These are phyloP conservation scores for Cadophora sp. DNA, from an alignment of 2,329 filamentous ascomycete genomes.

Conservation along the genomic window DNA sequence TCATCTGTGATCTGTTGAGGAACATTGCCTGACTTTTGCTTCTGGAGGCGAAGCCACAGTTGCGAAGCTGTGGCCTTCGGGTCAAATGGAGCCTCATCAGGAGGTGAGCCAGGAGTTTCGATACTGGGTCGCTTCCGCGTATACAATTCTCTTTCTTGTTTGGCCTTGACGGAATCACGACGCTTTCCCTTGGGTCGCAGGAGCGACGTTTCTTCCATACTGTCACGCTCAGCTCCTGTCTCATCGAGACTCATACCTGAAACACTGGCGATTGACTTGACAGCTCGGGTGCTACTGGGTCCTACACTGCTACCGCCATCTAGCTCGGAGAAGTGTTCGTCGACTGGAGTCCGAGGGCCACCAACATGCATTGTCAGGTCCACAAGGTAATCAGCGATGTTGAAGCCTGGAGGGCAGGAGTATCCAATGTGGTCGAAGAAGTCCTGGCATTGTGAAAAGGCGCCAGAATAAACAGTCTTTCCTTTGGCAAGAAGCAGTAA, in stretches of 20 bases:
- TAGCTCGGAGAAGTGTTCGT: slow-evolving; percentile 63
- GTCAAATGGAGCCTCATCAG: slow-evolving; percentile 58
- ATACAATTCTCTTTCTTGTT: slow-evolving; percentile 89
- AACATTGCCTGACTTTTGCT: slow-evolving; percentile 56
- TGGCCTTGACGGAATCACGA: slow-evolving; percentile 80
- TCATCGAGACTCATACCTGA: slow-evolving; percentile 78
- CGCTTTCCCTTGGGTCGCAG: slow-evolving; percentile 73
- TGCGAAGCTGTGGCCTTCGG: slow-evolving; percentile 55
- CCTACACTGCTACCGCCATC: slow-evolving; percentile 73
- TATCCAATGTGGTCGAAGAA: slow-evolving; percentile 96
- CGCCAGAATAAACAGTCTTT: slow-evolving; percentile 90
- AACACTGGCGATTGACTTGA: slow-evolving; percentile 89
- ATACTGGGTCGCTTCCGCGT: slow-evolving; percentile 76
- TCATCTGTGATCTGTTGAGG: slow-evolving; percentile 73
- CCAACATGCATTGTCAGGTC: slow-evolving; percentile 97
- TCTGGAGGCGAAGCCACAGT: slow-evolving; percentile 66
- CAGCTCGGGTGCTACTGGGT: slow-evolving; percentile 84
- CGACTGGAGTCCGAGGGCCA: slow-evolving; percentile 57
- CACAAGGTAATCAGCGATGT: slow-evolving; percentile 97
- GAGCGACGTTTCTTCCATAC: slow-evolving; percentile 63
- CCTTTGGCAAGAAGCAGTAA: slow-evolving; percentile 91
- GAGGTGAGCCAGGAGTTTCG: slow-evolving; percentile 68
- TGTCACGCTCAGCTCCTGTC: slow-evolving; percentile 54
- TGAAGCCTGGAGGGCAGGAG: slow-evolving; percentile 93
- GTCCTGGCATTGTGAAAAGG: slow-evolving; percentile 83